Base-by-base conservation (phyloP, 2,329 filamentous ascomycete genomes). In the Aciculosporium take region DNA sequence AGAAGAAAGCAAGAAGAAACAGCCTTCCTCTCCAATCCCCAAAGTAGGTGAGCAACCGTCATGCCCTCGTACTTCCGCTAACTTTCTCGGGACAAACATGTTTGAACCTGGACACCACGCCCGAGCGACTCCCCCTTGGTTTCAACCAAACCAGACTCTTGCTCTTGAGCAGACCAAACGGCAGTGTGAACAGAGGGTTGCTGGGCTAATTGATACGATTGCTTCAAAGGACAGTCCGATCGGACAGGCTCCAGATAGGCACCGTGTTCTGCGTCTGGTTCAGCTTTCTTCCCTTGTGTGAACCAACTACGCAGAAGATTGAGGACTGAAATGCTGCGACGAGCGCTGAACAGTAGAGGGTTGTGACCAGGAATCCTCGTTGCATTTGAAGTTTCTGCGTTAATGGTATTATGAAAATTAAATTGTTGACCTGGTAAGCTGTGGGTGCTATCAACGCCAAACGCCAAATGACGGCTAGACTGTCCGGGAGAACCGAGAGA, bases 281-380 rank as follows among this genome's bases (percentile, higher is more conserved):
- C 18, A 18, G 29, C 3, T 8, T 20, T 32, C 23, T 41, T 24
- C 9, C 25, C 37, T 21, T 21, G 13, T 10, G 3, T 35, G 41
- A 54, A 49, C 15, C 42, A 51, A 4, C 49, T 47, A 1, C 55
- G 24, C 2, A 49, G 41, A 28, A 54, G 49, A 3, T 54, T 49
- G 4, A 51, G 43, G 13, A 45, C 46, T 31, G 39, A 21, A 4
- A 60, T 42, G 42, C 53, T 50, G 45, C 58, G 44, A 15, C 48
- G 51, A n/a, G 57, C 61, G 37, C 56, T 55, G 49, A 62, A 59
- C 32, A 53, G 51, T 29, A 62, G 60, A 15, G 58, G 57, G 42
- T 59, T 62, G 17, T 49, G 51, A 23, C 42, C 44, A 7, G 40
- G 37, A 9, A 41, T 17, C 5, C 35, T 41, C 13, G 28, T 32